Base-by-base conservation (phyloP, 441 rosid species). In the Manihot esculenta region DNA sequence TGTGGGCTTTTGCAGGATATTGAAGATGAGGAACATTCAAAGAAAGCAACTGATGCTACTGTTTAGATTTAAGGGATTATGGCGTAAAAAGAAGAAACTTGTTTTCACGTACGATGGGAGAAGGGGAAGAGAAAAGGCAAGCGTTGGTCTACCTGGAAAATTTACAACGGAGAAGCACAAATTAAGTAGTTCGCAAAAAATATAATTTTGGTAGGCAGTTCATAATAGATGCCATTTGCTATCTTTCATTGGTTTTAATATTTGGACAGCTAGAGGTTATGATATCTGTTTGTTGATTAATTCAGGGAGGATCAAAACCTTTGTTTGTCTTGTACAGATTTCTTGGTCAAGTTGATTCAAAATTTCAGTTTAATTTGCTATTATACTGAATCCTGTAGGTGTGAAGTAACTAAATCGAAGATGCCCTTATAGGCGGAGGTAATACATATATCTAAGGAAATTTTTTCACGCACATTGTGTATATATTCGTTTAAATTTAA, bases 21-120 rank as follows among this genome's bases (percentile, higher is more conserved):
- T 76, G 96, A 86, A 76, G 94, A 87, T 67, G 96, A 89, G 68
- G 86, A 75, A 83, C 73, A 78, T 56, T 59, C 48, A 33, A 81
- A 78, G 75, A 78, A 78, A 68, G 57, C 57, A 51, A 68, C 70
- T 23, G 77, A 79, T 54, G 61, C 83, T 38, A 62, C 58, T 13
- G 78, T 68, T 66, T 68, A 76, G 71, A 69, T 45, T 62, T 20
- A 27, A 54, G 67, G 49, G 67, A n/a, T 51, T 50, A 33, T 44
- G 12, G 49, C 44, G 55, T 51, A 27, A 17, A 49, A 42, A 48
- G 42, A 23, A 64, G 4, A 12, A 57, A 41, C 24, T 53, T 14
- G 62, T 2, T 45, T 48, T n/a, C 60, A 47, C 42, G 9, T 10
- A 60, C 66, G 53, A 58, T 69, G 64, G 30, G 26, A 59, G 51